Percentiles rank a stretch among this genome's conserved stretches.
phyloP scores from a whole-genome alignment of 305 asterid genomes.

The Solanum hybrid region DNA sequence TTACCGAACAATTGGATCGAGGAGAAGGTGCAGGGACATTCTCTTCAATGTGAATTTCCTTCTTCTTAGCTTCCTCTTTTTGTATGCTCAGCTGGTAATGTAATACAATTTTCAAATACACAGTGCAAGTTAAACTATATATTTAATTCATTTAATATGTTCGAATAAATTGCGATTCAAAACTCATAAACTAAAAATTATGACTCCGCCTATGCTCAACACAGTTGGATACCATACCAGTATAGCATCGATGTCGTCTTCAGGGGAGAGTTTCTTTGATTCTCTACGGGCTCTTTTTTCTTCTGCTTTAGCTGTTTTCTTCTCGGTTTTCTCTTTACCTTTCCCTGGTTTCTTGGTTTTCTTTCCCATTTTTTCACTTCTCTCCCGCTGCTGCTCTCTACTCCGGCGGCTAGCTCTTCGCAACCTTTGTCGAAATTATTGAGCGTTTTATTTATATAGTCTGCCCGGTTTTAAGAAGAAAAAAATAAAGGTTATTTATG shows the following conservation, averaged over 20 bases:
- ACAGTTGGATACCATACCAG: constrained; percentile 29
- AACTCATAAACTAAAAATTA: neutral
- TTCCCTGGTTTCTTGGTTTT: constrained; percentile 84
- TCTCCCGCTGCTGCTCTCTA: neutral
- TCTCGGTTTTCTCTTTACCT: constrained; percentile 92
- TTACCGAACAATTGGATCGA: constrained; percentile 93
- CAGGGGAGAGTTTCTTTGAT: constrained; percentile 85
- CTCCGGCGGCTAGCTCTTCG: constrained; percentile 4
- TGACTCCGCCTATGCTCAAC: neutral
- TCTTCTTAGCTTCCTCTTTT: constrained; percentile 95
- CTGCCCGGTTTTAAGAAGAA: neutral
- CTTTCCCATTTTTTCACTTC: constrained; percentile 54
- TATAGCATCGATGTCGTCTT: constrained; percentile 95
- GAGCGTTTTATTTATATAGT: neutral
- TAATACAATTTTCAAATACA: neutral
- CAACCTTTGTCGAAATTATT: neutral
- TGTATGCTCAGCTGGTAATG: constrained; percentile 45
- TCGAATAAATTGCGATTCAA: neutral
- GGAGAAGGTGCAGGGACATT: constrained; percentile 91
- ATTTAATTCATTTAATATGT: neutral
- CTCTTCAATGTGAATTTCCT: constrained; percentile 84
- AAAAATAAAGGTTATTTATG: neutral
- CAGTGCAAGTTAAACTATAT: neutral
- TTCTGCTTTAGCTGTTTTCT: constrained; percentile 79
- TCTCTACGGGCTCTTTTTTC: constrained; percentile 77